phyloP scores from a whole-genome alignment of 2,329 filamentous ascomycete species.

The Xylaria sp. region DNA sequence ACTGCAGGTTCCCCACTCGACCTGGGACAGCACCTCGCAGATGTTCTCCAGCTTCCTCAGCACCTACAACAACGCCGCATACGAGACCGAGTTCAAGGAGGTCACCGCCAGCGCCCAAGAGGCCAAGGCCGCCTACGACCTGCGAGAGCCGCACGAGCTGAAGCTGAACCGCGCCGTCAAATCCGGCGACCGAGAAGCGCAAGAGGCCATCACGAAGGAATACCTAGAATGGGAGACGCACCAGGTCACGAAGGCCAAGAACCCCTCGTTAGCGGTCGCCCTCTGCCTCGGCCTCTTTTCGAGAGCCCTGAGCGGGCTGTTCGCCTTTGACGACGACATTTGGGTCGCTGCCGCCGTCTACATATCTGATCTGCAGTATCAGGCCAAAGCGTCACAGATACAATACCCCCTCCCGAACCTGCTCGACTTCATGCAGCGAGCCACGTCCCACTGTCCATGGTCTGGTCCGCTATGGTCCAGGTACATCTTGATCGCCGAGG shows the following conservation, averaged over 20 bases:
- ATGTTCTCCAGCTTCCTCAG: slow-evolving; percentile 75
- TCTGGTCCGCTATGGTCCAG: slow-evolving; percentile 89
- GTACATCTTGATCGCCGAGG: slow-evolving; percentile 82
- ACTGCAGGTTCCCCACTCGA: slow-evolving; percentile 70
- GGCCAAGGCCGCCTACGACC: slow-evolving; percentile 64
- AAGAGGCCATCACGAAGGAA: slow-evolving; percentile 57
- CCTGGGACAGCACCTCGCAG: slow-evolving; percentile 75
- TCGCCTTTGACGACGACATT: slow-evolving; percentile 71
- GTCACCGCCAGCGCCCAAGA: slow-evolving; percentile 64
- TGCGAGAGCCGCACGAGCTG: slow-evolving; percentile 70
- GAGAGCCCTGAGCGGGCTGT: slow-evolving; percentile 70
- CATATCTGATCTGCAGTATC: slow-evolving; percentile 57
- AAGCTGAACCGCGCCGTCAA: slow-evolving; percentile 63
- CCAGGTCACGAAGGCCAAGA: slow-evolving; percentile 58
- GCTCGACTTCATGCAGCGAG: slow-evolving; percentile 75
- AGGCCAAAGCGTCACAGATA: slow-evolving; percentile 42
- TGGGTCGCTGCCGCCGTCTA: slow-evolving; percentile 88
- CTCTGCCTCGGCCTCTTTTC: slow-evolving; percentile 72
- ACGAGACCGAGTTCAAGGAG: slow-evolving; percentile 73
- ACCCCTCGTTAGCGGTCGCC: slow-evolving; percentile 48
- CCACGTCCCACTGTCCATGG: slow-evolving; percentile 90
- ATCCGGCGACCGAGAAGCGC: slow-evolving; percentile 56
- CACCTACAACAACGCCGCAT: slow-evolving; percentile 69
- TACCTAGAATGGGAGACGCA: slow-evolving; percentile 87
- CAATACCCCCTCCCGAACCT: slow-evolving; percentile 49